Evolutionary conservation across 2,329 filamentous ascomycete genomes (phyloP), one percentile per base, ranked within the genome.

Genomic region (Pestalotiopsis sp.): DNA sequence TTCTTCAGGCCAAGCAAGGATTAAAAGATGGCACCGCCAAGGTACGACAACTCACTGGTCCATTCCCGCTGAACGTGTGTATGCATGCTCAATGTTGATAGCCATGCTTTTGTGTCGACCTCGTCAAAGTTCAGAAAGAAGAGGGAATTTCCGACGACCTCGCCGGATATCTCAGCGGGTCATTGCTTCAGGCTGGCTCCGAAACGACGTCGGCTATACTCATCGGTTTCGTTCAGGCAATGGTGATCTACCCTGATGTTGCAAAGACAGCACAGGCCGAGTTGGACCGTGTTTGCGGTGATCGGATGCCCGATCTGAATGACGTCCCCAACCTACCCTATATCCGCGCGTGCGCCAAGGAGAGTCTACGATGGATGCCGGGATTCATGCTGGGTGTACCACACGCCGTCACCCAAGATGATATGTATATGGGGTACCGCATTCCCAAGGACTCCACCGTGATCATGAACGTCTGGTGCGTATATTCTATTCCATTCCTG

Each of bases 341-440:
- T 1, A 80, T 87, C 6, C 79, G 86, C 14, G 86, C 85, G 1
- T 84, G 84, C 25, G 76, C 88, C 39, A 87, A 88, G 75, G 87
- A 89, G 76, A 85, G 83, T n/a, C 75, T 88, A 27, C 79, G 87
- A 31, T 89, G 86, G 86, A 81, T 85, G 68, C 85, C 86, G 2
- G 66, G 67, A 7, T 59, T 56, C 17, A 13, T 67, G 49, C 67
- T 69, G 77, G 80, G 82, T 45, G 81, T 85, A 7, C 82, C 84
- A 2, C 83, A 85, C 74, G 81, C 82, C 66, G 81, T 82, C 17
- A 83, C 83, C 68, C 75, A 76, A 4, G 81, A 84, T 31, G 80
- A 82, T 23, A 78, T 80, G 17, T 85, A 80, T 71, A 77, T 78
- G 11, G 83, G 83, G 6, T 83, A 84, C 31, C 77, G 72, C 56